These are phyloP conservation scores for Collybia nuda DNA, from an alignment of 768 basidiomycete genomes.

Conservation along the genomic window DNA sequence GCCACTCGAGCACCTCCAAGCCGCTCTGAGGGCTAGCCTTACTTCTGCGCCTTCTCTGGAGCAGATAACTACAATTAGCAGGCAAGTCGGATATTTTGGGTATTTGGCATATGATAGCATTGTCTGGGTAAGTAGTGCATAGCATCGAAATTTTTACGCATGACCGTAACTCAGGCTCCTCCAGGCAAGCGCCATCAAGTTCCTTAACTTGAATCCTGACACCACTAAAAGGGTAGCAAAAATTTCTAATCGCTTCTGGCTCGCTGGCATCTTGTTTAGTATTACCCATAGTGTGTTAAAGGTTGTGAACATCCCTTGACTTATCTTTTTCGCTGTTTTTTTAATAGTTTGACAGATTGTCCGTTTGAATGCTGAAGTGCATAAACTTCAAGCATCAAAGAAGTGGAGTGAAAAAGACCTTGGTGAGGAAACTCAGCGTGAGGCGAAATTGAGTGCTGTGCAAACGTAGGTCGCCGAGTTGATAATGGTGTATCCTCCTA, in stretches of 20 bases:
- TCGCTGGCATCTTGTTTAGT: slow-evolving; percentile 83
- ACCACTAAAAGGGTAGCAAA: slow-evolving; percentile 60
- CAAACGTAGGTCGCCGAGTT: slow-evolving; percentile 40
- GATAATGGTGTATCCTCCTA: neutral
- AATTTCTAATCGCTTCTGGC: slow-evolving; percentile 82
- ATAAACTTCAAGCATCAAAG: slow-evolving; percentile 43
- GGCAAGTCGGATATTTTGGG: slow-evolving; percentile 87
- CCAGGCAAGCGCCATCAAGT: slow-evolving; percentile 53
- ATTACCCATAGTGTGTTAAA: slow-evolving; percentile 69
- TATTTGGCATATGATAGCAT: slow-evolving; percentile 84
- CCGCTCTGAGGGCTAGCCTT: slow-evolving; percentile 73
- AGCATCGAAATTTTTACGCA: neutral
- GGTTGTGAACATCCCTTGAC: slow-evolving; percentile 29
- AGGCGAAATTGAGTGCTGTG: slow-evolving; percentile 59
- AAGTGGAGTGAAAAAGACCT: slow-evolving; percentile 67
- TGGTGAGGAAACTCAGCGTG: slow-evolving; percentile 62
- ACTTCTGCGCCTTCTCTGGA: slow-evolving; percentile 59
- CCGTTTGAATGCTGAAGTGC: slow-evolving; percentile 60
- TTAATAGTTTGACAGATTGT: slow-evolving; percentile 41
- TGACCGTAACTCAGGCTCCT: slow-evolving; percentile 43
- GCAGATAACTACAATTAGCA: slow-evolving; percentile 73
- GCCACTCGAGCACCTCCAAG: slow-evolving; percentile 90
- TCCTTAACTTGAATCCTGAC: slow-evolving; percentile 59
- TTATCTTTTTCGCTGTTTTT: neutral
- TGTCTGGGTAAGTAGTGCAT: slow-evolving; percentile 66